Percentiles rank a stretch among this genome's conserved stretches.
phyloP scores from a whole-genome alignment of 257 asterid genomes.

The Capsicum chinense region DNA sequence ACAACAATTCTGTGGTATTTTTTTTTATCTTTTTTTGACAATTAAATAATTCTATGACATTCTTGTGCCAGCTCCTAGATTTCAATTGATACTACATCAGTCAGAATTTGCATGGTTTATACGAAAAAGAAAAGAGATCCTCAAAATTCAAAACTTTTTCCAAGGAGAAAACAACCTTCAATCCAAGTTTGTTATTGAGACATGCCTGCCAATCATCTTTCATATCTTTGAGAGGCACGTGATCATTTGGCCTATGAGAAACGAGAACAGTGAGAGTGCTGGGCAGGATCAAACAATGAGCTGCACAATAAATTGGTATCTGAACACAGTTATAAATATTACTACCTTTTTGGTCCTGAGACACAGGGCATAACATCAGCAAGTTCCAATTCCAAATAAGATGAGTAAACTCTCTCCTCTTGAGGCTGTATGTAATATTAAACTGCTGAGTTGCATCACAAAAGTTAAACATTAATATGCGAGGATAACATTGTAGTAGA shows the following conservation, averaged over 20 bases:
- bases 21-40: background rate
- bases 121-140: background rate
- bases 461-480: background rate
- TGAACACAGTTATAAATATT: background rate
- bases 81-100: background rate
- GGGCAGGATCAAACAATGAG: background rate
- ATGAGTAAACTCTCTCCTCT: constrained; percentile 74
- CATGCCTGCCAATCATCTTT: constrained; percentile 90
- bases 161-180: constrained; percentile 60
- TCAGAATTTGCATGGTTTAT: background rate
- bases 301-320: background rate
- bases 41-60: background rate
- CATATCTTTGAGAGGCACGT: constrained; percentile 81
- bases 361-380: constrained; percentile 77
- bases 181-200: constrained; percentile 77
- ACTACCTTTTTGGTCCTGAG: constrained; percentile 97
- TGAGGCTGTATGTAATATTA: constrained; percentile 65
- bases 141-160: background rate
- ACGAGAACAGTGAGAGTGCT: background rate
- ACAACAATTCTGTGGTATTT: background rate
- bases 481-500: background rate
- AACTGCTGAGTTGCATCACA: background rate
- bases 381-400: constrained; percentile 74
- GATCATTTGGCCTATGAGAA: constrained; percentile 82
- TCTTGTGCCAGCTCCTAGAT: background rate